Percentiles rank a stretch among this genome's conserved stretches.
phyloP scores from a whole-genome alignment of 139 green algal genomes.

The Micractinium sp. region DNA sequence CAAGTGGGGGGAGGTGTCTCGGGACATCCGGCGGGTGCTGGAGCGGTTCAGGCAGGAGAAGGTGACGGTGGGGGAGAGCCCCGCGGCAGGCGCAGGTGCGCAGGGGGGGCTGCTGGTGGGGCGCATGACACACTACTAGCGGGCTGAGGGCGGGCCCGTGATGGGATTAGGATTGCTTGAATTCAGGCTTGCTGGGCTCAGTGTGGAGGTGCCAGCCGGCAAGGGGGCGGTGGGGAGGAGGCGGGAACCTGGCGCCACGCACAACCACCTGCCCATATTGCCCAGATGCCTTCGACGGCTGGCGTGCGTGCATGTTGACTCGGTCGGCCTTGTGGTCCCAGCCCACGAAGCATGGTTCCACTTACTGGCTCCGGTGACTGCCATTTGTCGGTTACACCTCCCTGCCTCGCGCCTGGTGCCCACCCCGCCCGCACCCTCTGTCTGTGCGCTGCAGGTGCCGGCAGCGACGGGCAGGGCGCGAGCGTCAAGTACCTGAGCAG shows the following conservation, averaged over 20 bases:
- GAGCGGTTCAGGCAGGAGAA: constrained; percentile 41
- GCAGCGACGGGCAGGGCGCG: constrained; percentile 11
- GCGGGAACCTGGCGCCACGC: too few relatives aligned
- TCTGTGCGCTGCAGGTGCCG: background rate
- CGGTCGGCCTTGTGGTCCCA: too few relatives aligned
- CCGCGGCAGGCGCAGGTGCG: background rate
- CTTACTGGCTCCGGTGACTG: too few relatives aligned
- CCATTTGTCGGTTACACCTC: too few relatives aligned
- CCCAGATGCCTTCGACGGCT: too few relatives aligned
- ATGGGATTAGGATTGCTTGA: too few relatives aligned
- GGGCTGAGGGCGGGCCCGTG: background rate
- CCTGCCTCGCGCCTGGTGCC: background rate
- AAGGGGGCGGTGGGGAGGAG: too few relatives aligned
- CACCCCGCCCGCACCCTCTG: background rate
- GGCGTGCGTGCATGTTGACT: too few relatives aligned
- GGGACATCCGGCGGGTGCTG: constrained; percentile 40
- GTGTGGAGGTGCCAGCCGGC: too few relatives aligned
- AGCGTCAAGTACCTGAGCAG: constrained; percentile 83
- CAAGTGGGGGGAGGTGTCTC: constrained; percentile 40
- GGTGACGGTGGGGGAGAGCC: constrained; percentile 36
- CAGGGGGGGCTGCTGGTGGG: background rate
- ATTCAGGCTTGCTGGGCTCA: too few relatives aligned
- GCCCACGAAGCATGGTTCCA: too few relatives aligned
- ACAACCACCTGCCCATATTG: too few relatives aligned
- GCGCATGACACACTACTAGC: background rate